Percentiles rank a stretch among this genome's conserved stretches.
phyloP scores from a whole-genome alignment of 2,329 filamentous ascomycete species.

The Phaeosphaeriaceae sp. region DNA sequence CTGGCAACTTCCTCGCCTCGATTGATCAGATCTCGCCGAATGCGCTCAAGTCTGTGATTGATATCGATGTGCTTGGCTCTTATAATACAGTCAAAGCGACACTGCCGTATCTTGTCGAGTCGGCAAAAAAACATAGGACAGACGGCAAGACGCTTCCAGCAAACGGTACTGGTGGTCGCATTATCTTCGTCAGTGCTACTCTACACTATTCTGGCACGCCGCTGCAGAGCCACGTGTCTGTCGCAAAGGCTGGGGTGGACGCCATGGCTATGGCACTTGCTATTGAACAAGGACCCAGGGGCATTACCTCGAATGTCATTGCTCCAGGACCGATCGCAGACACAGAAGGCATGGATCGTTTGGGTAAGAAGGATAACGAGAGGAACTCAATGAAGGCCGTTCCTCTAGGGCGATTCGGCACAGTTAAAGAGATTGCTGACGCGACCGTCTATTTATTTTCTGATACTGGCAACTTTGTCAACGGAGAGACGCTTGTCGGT shows the following conservation, averaged over 20 bases:
- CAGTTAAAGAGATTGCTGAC: slow-evolving; percentile 87
- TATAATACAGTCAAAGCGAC: slow-evolving; percentile 96
- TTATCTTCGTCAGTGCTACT: slow-evolving; percentile 88
- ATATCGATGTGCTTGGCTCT: slow-evolving; percentile 92
- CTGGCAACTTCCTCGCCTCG: slow-evolving; percentile 92
- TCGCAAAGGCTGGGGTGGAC: slow-evolving; percentile 91
- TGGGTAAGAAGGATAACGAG: slow-evolving; percentile 45
- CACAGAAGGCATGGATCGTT: slow-evolving; percentile 69
- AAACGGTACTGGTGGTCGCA: slow-evolving; percentile 74
- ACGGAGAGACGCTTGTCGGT: slow-evolving; percentile 79
- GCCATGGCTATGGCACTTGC: slow-evolving; percentile 79
- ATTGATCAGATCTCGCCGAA: slow-evolving; percentile 83
- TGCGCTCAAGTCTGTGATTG: slow-evolving; percentile 93
- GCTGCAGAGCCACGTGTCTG: slow-evolving; percentile 86
- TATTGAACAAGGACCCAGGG: slow-evolving; percentile 87
- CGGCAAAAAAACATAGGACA: slow-evolving; percentile 67
- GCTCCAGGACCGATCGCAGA: slow-evolving; percentile 83
- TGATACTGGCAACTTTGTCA: slow-evolving; percentile 84
- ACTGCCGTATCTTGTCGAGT: slow-evolving; percentile 78
- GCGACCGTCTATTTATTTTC: slow-evolving; percentile 89
- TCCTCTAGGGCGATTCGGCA: slow-evolving; percentile 78
- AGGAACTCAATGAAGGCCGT: slow-evolving; percentile 51
- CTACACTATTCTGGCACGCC: slow-evolving; percentile 89
- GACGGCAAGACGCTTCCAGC: slow-evolving; percentile 60
- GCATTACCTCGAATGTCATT: slow-evolving; percentile 87